Percentiles rank a stretch among this genome's conserved stretches.
phyloP scores from a whole-genome alignment of 768 basidiomycete species.

The Tremella yokohamensis region DNA sequence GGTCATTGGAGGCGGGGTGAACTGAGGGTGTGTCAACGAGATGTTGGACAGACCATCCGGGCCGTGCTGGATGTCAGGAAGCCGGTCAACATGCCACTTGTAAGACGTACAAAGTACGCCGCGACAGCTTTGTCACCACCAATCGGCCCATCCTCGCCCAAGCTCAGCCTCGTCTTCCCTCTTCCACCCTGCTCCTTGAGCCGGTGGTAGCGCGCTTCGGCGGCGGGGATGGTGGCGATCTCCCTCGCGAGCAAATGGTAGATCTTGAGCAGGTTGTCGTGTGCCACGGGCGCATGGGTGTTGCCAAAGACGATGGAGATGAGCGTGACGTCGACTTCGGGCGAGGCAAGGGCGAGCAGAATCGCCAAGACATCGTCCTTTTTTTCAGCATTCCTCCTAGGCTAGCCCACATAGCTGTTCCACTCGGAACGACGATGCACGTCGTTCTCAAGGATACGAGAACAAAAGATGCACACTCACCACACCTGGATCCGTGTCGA shows the following conservation, averaged over 20 bases:
- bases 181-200: slow-evolving; percentile 49
- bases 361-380: slow-evolving; percentile 50
- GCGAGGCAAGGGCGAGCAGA: slow-evolving; percentile 52
- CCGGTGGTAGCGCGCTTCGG: slow-evolving; percentile 62
- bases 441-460: no score
- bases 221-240: slow-evolving; percentile 57
- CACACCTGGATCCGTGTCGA: slow-evolving; percentile 51
- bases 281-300: slow-evolving; percentile 47
- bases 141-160: slow-evolving; percentile 66
- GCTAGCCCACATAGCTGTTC: no score
- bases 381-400: no score
- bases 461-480: no score
- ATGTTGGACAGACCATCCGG: slow-evolving; percentile 51
- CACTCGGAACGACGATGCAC: no score
- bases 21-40: slow-evolving; percentile 48
- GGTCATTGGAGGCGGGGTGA: slow-evolving; percentile 33
- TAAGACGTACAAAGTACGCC: slow-evolving; percentile 61
- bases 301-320: slow-evolving; percentile 67
- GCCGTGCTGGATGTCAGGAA: slow-evolving; percentile 41
- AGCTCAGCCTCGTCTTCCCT: slow-evolving; percentile 61
- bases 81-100: not conserved
- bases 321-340: slow-evolving; percentile 74
- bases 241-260: slow-evolving; percentile 64
- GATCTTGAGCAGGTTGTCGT: slow-evolving; percentile 69
- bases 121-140: slow-evolving; percentile 70